Base-by-base conservation (phyloP, 352 stramenopile species). In the Globisporangium iwayamae region DNA sequence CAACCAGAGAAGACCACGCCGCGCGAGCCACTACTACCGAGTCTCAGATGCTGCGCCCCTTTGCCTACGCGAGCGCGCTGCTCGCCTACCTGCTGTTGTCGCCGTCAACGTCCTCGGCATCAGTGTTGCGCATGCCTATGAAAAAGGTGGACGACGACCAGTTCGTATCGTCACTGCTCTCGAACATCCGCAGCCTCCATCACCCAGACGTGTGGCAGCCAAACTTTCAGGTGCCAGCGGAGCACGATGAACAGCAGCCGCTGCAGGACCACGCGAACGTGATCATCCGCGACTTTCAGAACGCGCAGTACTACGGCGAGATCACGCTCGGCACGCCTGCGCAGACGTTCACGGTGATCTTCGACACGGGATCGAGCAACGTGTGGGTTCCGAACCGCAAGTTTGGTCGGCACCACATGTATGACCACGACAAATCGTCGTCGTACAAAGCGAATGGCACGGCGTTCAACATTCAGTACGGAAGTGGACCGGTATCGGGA, bases 301-400 rank as follows among this genome's bases (percentile, higher is more conserved):
- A 99, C 77, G 91, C 93, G 22, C 94, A 98, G 66, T 98, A 98
- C 69, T 98, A 96, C 69, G 94, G 96, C 13, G 73, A 87, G 22
- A 88, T 99, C 46, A 78, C 85, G 38, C 66, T 77, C 18, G 71
- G 71, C 30, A 77, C 68, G 53, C 71, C 71, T 3, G 20, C 58
- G 6, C 71, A 77, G 63, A 67, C 43, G 28, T 68, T 75, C 60
- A 66, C 62, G 39, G 71, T 77, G 36, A 75, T 77, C 20, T 76
- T 75, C 43, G 71, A 77, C 62, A 77, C 71, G 7, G 71, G 71
- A 14, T 77, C 71, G 39, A 63, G 60, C 52, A 72, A 77, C 46
- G 43, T 77, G 28, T 77, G 71, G 71, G 68, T 77, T 16, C 56
- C 60, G 8, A 65, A 59, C 50, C 45, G 41, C 56, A 72, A 64